Conservation (phyloP, 2,329 filamentous ascomycete genomes). For the Didymella pinodella region DNA sequence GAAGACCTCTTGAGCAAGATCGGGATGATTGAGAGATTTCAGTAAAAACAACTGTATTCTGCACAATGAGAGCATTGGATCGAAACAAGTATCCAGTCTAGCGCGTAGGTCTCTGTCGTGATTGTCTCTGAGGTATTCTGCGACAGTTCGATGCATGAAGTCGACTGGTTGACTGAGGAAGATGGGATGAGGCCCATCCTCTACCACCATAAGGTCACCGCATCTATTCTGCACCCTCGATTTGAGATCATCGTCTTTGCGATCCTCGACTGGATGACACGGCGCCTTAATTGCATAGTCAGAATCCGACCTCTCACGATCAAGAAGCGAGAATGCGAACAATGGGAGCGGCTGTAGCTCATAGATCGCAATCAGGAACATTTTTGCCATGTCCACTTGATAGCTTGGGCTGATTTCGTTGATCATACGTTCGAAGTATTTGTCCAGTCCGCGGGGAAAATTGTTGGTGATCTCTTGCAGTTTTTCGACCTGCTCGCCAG, state of each 20-base stretch:
- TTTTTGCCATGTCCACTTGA: neutral
- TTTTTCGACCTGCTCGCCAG: neutral
- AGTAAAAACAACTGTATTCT: neutral
- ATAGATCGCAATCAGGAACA: neutral
- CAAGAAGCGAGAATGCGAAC: neutral
- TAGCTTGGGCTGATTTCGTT: neutral
- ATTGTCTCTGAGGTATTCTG: slow-evolving; percentile 24
- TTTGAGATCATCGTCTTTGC: neutral
- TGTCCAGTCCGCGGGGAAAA: neutral
- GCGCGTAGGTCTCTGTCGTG: neutral
- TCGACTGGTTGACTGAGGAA: slow-evolving; percentile 20
- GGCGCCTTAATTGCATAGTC: neutral
- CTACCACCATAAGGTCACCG: slow-evolving; percentile 29
- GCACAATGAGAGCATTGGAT: neutral
- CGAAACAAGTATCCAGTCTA: neutral
- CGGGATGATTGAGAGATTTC: neutral
- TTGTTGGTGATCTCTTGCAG: neutral
- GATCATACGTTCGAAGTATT: neutral
- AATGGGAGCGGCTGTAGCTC: slow-evolving; percentile 1
- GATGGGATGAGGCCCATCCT: slow-evolving; percentile 12
- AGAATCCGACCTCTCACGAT: neutral
- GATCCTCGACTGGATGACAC: neutral
- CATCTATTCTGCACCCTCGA: slow-evolving; percentile 20
- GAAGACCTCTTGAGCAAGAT: neutral
- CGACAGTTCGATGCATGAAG: slow-evolving; percentile 27